Base-by-base conservation (phyloP, 75 land plant species). In the Pinus taeda region DNA sequence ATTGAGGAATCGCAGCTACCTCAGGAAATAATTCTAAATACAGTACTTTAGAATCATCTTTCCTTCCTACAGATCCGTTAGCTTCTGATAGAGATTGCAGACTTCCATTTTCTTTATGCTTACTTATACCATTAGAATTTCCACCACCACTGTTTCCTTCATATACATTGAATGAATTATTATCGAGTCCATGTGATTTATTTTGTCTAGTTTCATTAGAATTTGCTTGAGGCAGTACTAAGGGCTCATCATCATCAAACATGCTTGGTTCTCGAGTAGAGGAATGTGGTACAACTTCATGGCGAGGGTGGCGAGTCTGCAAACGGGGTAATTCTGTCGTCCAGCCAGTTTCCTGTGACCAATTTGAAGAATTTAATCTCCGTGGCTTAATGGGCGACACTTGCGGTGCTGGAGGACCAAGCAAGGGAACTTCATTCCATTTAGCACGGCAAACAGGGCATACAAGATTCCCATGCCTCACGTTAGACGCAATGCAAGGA, bases 371-470 rank as follows among this genome's bases (percentile, higher is more conserved):
- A 36, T 69, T 69, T 9, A 39, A 69, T 69, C 72, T 69, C n/a
- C 72, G 72, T 69, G 4, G 3, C 36, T 22, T 69, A 42, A 8
- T 4, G n/a, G 49, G 72, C 20, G 36, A 21, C 18, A 18, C 72
- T 20, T 69, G 72, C 9, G 3, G 20, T 39, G 72, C 55, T n/a
- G 72, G 72, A 69, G 53, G 72, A 8, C 72, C 49, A 20, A 69
- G 72, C 72, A 69, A 69, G 17, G 94, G 96, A 55, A 93, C 84
- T 67, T 91, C 87, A 9, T 88, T 84, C 94, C 94, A 93, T 18
- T 86, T 82, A 4, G 96, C 90, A 7, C 96, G 87, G 82, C 96
- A 93, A 57, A 93, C 89, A 8, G 96, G 96, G 76, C 96, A 93
- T 4, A 86, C 86, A 18, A 88, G 78, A 63, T 77, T 93, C 49